phyloP scores from a whole-genome alignment of 2,329 filamentous ascomycete genomes.

The Trichophaea hybrida region DNA sequence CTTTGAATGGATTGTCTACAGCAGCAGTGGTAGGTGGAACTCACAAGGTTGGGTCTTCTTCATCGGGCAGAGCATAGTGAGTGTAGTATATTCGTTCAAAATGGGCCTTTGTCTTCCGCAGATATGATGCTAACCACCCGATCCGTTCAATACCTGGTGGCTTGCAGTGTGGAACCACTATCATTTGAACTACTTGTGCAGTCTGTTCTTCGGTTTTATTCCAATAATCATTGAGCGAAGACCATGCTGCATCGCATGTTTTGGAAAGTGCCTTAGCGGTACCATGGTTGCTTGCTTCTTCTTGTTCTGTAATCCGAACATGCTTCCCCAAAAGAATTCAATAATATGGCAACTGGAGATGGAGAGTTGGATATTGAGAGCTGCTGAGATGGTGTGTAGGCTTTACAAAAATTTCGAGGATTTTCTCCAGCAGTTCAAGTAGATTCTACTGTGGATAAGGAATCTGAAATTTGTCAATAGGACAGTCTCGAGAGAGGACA shows the following conservation, averaged over 20 bases:
- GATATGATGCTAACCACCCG: not conserved
- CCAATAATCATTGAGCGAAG: not conserved
- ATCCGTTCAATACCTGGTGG: not conserved
- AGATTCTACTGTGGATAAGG: not conserved
- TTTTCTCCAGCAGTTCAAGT: not conserved
- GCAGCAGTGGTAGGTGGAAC: too few relatives aligned
- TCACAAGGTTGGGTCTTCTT: too few relatives aligned
- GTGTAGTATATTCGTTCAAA: not conserved
- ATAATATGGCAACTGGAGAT: too few relatives aligned
- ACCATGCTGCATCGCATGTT: not conserved
- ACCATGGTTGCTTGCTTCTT: not conserved
- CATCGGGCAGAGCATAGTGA: not conserved
- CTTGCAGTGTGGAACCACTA: too few relatives aligned
- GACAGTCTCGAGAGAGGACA: not conserved
- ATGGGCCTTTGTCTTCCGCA: not conserved
- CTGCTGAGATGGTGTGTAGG: not conserved
- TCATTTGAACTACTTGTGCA: too few relatives aligned
- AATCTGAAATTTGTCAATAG: not conserved
- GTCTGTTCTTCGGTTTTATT: not conserved
- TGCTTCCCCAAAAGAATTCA: not conserved
- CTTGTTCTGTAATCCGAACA: not conserved
- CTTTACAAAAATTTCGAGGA: not conserved
- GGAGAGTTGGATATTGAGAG: too few relatives aligned
- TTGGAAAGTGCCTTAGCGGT: too few relatives aligned
- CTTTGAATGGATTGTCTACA: too few relatives aligned